These are phyloP conservation scores for Tetracentron sinense DNA, from an alignment of 164 flowering plant species.

Conservation along the genomic window DNA sequence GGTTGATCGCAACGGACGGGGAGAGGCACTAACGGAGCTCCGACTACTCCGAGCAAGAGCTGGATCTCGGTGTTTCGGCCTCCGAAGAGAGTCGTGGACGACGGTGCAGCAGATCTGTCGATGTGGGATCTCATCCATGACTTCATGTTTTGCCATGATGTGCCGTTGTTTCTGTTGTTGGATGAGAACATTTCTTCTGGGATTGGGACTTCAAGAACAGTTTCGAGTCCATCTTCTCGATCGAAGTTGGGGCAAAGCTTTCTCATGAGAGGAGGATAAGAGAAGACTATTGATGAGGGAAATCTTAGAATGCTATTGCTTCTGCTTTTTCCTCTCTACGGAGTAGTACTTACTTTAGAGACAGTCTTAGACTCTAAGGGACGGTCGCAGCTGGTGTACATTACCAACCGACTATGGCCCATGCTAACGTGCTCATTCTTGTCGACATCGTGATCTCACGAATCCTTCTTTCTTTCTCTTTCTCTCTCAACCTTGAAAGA, in stretches of 20 bases:
- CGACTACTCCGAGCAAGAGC: conserved; percentile 73
- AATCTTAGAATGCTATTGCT: background rate
- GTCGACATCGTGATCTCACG: conserved; percentile 34
- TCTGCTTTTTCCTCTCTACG: background rate
- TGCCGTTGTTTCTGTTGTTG: conserved; percentile 16
- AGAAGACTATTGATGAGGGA: conserved; percentile 7
- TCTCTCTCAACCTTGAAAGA: background rate
- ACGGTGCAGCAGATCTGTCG: conserved; percentile 24
- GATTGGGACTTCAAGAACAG: conserved; percentile 89
- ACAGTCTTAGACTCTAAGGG: conserved; percentile 16
- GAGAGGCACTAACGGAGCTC: conserved; percentile 80
- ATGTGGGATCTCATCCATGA: conserved; percentile 54
- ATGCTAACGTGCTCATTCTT: conserved; percentile 21
- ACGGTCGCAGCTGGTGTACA: conserved; percentile 15
- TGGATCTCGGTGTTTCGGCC: conserved; percentile 60
- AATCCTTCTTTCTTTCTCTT: conserved; percentile 14
- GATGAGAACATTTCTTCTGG: conserved; percentile 75
- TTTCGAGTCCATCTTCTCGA: conserved; percentile 74
- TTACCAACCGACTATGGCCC: conserved; percentile 43
- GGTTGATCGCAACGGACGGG: conserved; percentile 40
- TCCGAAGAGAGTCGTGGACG: conserved; percentile 27
- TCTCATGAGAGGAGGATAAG: conserved; percentile 45
- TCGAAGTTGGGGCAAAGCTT: conserved; percentile 82
- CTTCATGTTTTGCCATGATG: conserved; percentile 63
- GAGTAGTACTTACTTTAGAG: conserved; percentile 6